phyloP scores from a whole-genome alignment of 2,329 filamentous ascomycete genomes.

The Scortechinia acanthostroma region DNA sequence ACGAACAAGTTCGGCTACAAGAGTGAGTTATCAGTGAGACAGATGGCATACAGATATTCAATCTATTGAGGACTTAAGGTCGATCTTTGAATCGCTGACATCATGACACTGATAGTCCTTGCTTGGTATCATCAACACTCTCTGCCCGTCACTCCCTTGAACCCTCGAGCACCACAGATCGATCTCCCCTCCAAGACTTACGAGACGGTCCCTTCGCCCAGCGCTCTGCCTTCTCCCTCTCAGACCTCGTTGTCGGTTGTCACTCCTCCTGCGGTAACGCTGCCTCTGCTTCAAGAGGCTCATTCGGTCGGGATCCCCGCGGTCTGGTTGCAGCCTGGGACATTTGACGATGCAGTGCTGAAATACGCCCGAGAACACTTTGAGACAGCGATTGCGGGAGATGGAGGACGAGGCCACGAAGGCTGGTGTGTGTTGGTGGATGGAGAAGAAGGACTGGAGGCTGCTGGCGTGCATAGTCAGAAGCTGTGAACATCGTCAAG shows the following conservation, averaged over 20 bases:
- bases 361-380: background rate
- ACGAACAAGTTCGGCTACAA: slow-evolving; percentile 2
- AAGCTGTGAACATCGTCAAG: background rate
- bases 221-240: background rate
- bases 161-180: slow-evolving; percentile 1
- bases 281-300: background rate
- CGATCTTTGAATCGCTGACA: background rate
- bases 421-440: slow-evolving; percentile 2
- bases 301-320: slow-evolving; percentile 2
- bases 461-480: slow-evolving; percentile 1
- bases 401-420: background rate
- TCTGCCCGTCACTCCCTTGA: background rate
- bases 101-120: background rate
- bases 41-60: too few relatives aligned
- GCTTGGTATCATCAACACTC: slow-evolving; percentile 2
- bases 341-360: slow-evolving; percentile 1
- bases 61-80: too few relatives aligned
- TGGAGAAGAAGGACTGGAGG: background rate
- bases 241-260: slow-evolving; percentile 1
- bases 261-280: background rate
- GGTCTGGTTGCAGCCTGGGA: slow-evolving; percentile 1
- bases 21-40: background rate
- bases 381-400: background rate
- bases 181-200: background rate
- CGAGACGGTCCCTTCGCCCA: background rate